These are phyloP conservation scores for Candolleomyces eurysporus DNA, from an alignment of 768 basidiomycete species.

Conservation along the genomic window DNA sequence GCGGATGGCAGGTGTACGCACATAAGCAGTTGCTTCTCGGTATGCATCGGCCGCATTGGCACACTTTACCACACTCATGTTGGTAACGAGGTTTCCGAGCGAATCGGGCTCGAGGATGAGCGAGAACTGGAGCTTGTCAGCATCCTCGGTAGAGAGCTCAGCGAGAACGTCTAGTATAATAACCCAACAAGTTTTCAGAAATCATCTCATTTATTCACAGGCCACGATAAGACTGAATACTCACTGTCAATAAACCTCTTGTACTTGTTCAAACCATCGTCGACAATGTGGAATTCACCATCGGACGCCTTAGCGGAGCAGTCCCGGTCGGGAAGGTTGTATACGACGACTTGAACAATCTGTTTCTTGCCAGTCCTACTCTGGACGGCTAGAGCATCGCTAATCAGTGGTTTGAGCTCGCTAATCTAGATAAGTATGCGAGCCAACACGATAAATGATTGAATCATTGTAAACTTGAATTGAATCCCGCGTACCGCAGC, in stretches of 20 bases:
- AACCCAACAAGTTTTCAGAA: too few species aligned
- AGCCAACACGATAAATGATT: background rate
- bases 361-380: conserved; percentile 14
- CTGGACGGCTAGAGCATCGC: conserved; percentile 10
- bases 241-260: conserved; percentile 25
- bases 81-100: conserved; percentile 30
- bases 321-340: conserved; percentile 34
- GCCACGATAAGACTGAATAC: background rate
- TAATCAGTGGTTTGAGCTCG: conserved; percentile 3
- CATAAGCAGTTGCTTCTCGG: conserved; percentile 18
- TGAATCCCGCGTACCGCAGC: conserved; percentile 4
- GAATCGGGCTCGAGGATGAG: conserved; percentile 31
- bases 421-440: background rate
- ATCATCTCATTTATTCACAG: background rate
- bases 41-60: conserved; percentile 26
- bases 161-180: conserved; percentile 16
- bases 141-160: conserved; percentile 15
- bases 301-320: conserved; percentile 30
- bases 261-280: conserved; percentile 30
- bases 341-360: conserved; percentile 29
- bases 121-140: conserved; percentile 24
- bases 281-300: conserved; percentile 27
- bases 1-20: background rate
- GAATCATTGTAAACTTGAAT: background rate
- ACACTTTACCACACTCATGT: conserved; percentile 25